Evolutionary conservation across 768 basidiomycete species (phyloP).

Genomic region (Hortiboletus flavorubellus): DNA sequence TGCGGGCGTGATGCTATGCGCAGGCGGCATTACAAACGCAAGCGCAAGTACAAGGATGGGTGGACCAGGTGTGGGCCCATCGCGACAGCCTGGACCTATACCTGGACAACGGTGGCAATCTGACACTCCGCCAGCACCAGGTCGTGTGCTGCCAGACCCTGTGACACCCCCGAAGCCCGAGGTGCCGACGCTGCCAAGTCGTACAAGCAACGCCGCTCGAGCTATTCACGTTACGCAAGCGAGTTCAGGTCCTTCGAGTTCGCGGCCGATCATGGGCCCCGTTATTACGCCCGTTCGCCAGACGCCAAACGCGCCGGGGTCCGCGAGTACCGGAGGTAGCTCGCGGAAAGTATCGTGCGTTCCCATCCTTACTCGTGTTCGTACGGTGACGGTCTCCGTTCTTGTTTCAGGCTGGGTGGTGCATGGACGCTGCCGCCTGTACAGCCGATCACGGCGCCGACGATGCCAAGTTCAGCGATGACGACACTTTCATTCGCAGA

Average conservation of each 20-base stretch:
- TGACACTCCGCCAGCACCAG: conserved; percentile 5
- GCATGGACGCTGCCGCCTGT: conserved; percentile 66
- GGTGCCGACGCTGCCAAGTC: not conserved
- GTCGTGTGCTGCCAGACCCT: conserved; percentile 9
- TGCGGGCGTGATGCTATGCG: not conserved
- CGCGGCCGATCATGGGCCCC: conserved; percentile 49
- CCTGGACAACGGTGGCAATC: conserved; percentile 7
- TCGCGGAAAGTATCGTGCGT: conserved; percentile 53
- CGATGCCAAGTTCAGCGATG: conserved; percentile 16
- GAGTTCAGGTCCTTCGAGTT: conserved; percentile 8
- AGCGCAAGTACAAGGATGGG: not conserved
- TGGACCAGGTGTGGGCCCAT: not conserved
- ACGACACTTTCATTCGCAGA: conserved; percentile 62
- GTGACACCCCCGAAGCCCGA: conserved; percentile 3
- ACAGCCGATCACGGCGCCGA: conserved; percentile 40
- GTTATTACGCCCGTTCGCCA: conserved; percentile 61
- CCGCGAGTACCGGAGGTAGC: conserved; percentile 14
- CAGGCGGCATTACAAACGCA: not conserved
- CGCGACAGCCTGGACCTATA: not conserved
- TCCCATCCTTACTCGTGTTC: not conserved
- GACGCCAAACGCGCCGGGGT: conserved; percentile 25
- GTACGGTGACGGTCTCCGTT: not conserved
- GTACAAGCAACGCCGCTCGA: conserved; percentile 7
- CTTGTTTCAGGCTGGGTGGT: conserved; percentile 28
- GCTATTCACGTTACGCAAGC: conserved; percentile 22